Conservation (phyloP, 2,329 filamentous ascomycete species). For the Pseudocercospora macadamiae region DNA sequence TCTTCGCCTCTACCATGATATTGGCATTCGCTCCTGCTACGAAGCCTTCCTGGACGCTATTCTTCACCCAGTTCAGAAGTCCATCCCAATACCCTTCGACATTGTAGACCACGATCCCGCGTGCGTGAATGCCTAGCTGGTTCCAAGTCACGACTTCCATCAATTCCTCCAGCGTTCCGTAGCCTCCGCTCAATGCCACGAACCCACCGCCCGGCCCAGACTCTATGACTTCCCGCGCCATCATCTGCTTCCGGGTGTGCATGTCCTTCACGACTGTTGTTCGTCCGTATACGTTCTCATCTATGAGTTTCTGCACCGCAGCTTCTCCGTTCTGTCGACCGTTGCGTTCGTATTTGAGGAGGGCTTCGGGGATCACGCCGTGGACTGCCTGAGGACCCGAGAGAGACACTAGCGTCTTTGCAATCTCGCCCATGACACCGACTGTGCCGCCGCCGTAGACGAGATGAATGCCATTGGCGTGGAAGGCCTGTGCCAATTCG, state of each 20-base stretch:
- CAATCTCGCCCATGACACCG: conserved; percentile 93
- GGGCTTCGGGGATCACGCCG: conserved; percentile 87
- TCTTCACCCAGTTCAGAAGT: conserved; percentile 77
- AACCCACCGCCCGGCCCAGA: conserved; percentile 86
- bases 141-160: conserved; percentile 91
- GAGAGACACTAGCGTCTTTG: conserved; percentile 80
- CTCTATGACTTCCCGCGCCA: conserved; percentile 83
- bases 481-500: conserved; percentile 72
- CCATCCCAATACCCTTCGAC: conserved; percentile 92
- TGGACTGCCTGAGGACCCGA: conserved; percentile 81
- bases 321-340: conserved; percentile 26
- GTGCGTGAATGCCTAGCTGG: conserved; percentile 87
- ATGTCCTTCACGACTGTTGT: conserved; percentile 93
- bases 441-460: conserved; percentile 95
- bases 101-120: conserved; percentile 80
- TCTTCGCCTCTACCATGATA: conserved; percentile 78
- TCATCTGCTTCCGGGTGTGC: conserved; percentile 93
- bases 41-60: conserved; percentile 75
- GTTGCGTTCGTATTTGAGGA: conserved; percentile 55
- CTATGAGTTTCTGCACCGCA: conserved; percentile 55
- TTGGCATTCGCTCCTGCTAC: conserved; percentile 69
- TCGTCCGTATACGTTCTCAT: conserved; percentile 70
- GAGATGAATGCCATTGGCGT: conserved; percentile 75
- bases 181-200: conserved; percentile 84
- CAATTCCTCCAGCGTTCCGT: conserved; percentile 94